Evolutionary conservation across 1,284 basidiomycete genomes (phyloP).

Genomic region (Trichosporon sp.): DNA sequence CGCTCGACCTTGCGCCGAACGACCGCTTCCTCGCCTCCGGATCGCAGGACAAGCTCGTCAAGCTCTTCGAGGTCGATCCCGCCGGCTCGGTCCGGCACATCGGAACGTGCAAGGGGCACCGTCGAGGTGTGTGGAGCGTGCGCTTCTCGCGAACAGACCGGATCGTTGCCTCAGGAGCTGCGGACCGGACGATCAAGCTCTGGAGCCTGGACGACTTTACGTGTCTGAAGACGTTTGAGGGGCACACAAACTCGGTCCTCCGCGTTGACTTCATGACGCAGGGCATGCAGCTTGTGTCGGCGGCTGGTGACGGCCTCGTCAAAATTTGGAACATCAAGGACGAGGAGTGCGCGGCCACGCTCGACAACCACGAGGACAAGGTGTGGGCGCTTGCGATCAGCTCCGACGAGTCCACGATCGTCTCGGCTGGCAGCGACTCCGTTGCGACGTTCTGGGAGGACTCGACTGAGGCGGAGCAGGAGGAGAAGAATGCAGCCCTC

Average conservation of each 20-base stretch:
- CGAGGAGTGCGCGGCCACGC: constrained; percentile 77
- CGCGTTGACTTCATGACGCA: constrained; percentile 79
- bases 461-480: constrained; percentile 68
- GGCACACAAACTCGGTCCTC: constrained; percentile 94
- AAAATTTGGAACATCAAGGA: constrained; percentile 91
- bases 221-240: constrained; percentile 92
- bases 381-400: constrained; percentile 87
- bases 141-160: constrained; percentile 78
- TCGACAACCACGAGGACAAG: constrained; percentile 97
- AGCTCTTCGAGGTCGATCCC: constrained; percentile 76
- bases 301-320: constrained; percentile 87
- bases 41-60: constrained; percentile 92
- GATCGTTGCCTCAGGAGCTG: constrained; percentile 84
- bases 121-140: constrained; percentile 92
- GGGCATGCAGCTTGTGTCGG: constrained; percentile 80
- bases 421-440: constrained; percentile 92
- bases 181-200: constrained; percentile 87
- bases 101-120: constrained; percentile 91
- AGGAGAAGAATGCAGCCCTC: constrained; percentile 64
- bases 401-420: constrained; percentile 67
- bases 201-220: constrained; percentile 90
- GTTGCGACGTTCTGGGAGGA: constrained; percentile 92
- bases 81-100: constrained; percentile 66
- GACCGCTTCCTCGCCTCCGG: constrained; percentile 84
- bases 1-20: constrained; percentile 87